A percentile compares a stretch with the other conserved stretches of the same genome.
These are phyloP conservation scores for Tylopilus sp. DNA, from an alignment of 768 basidiomycete genomes.

Conservation along the genomic window DNA sequence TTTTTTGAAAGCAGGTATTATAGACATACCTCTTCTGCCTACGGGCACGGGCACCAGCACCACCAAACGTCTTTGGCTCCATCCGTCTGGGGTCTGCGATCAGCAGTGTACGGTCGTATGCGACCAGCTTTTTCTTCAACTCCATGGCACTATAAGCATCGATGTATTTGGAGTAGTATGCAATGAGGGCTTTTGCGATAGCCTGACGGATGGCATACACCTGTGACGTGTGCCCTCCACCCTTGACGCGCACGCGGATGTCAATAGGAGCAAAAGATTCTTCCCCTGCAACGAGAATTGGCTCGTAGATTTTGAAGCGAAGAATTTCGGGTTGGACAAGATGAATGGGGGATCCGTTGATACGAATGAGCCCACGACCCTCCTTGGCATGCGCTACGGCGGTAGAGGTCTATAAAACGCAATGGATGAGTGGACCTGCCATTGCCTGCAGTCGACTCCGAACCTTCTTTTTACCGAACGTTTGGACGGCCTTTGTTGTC, in stretches of 20 bases:
- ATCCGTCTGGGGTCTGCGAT: constrained; percentile 95
- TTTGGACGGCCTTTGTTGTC: constrained; percentile 87
- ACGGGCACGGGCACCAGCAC: constrained; percentile 95
- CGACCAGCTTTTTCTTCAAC: constrained; percentile 95
- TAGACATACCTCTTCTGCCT: constrained; percentile 84
- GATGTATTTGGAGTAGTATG: constrained; percentile 98
- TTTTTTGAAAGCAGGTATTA: not conserved
- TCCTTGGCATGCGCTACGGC: constrained; percentile 97
- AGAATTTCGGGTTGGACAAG: constrained; percentile 95
- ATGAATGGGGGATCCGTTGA: constrained; percentile 95
- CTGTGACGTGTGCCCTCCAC: constrained; percentile 99
- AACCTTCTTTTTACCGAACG: constrained; percentile 99
- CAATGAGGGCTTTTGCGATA: constrained; percentile 95
- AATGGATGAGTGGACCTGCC: constrained; percentile 1
- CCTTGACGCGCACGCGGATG: constrained; percentile 97
- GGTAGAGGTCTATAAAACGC: constrained; percentile 76
- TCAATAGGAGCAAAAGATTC: constrained; percentile 85
- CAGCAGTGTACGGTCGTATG: constrained; percentile 88
- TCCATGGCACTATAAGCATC: constrained; percentile 97
- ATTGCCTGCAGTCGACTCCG: constrained; percentile 18
- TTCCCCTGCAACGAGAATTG: constrained; percentile 89
- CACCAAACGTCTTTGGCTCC: constrained; percentile 99
- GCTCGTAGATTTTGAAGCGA: constrained; percentile 97
- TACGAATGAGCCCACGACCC: constrained; percentile 92
- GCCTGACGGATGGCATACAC: constrained; percentile 99